Percentiles rank a stretch among this genome's conserved stretches.
These are phyloP conservation scores for Cymbopogon flexuosus DNA, from an alignment of 202 grass and related monocot genomes.

Conservation along the genomic window DNA sequence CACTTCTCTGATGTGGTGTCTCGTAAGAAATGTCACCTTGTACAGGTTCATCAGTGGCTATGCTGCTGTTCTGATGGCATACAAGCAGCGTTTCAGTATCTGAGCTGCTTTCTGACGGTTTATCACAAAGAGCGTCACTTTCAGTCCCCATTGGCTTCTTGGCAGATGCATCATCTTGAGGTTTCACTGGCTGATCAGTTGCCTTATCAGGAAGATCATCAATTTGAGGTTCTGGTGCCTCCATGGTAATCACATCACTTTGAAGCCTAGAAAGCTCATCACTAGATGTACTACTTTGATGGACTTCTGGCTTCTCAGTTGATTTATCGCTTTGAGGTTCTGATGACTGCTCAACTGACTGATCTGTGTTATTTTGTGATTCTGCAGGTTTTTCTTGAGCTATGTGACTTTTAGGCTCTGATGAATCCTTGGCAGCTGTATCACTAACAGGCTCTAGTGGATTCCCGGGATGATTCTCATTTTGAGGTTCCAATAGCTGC, in stretches of 20 bases:
- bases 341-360: conserved; percentile 1
- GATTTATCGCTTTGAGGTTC: conserved; percentile 12
- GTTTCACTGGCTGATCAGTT: conserved; percentile 18
- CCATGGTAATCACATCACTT: conserved; percentile 1
- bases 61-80: conserved; percentile 4
- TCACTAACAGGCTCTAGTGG: conserved; percentile 2
- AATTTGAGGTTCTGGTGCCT: conserved; percentile 20
- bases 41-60: conserved; percentile 4
- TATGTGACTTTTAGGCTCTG: conserved; percentile 18
- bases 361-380: conserved; percentile 28
- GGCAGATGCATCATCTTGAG: conserved; percentile 18
- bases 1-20: conserved; percentile 20
- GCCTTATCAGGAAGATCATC: conserved; percentile 20
- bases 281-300: not conserved
- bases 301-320: conserved; percentile 5
- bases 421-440: conserved; percentile 21
- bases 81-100: conserved; percentile 21
- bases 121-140: not conserved
- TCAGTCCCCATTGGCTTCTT: conserved; percentile 27
- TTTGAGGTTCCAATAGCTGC: conserved; percentile 28
- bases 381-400: conserved; percentile 10
- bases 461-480: conserved; percentile 13
- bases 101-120: conserved; percentile 37
- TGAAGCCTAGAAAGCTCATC: conserved; percentile 2
- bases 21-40: conserved; percentile 13